Base-by-base conservation (phyloP, 805 yeast species). In the Suhomyces canberraensis region DNA sequence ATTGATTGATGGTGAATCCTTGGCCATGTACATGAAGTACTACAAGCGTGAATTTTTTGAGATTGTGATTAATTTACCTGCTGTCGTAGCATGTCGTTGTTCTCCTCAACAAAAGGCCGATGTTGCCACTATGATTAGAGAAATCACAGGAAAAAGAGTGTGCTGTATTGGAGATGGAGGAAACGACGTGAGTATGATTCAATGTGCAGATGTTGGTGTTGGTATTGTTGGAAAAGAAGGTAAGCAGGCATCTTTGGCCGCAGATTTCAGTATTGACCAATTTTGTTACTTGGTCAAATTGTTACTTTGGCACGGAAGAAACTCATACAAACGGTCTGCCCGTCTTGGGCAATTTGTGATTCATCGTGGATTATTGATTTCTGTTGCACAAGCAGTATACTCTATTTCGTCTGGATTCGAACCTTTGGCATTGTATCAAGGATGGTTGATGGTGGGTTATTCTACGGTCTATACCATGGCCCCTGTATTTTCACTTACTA, bases 111-210 rank as follows among this genome's bases (percentile, higher is more conserved):
- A 93, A 54, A 93, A 93, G 58, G 98, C 98, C 0, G 98, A 93
- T 56, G 85, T 95, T 37, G 97, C 98, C 0, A 50, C 76, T 17
- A 66, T 83, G 45, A 93, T 93, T 45, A 76, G 90, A 51, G 76
- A 76, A 41, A 64, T 77, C 20, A 93, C 98, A 0, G 86, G 87
- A 4, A 87, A 86, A 54, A 69, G 98, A 35, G 97, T 91, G 2
- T 91, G 98, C 47, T 93, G 98, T 54, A 95, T 93, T 48, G 99
- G 99, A 39, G 99, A 93, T 61, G 99, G 99, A 52, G 99, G 99
- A 51, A 93, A 93, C 54, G 99, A 93, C 62, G 99, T 93, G 22
- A 85, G 95, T 50, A 93, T 93, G 99, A 93, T 93, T 47, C 98
- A 93, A 63, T 84, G 95, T 47, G 98, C 99, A 0, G 96, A 95